A percentile compares a stretch with the other conserved stretches of the same genome.
phyloP scores from a whole-genome alignment of 2,329 filamentous ascomycete genomes.

The Byssochlamys sp. region DNA sequence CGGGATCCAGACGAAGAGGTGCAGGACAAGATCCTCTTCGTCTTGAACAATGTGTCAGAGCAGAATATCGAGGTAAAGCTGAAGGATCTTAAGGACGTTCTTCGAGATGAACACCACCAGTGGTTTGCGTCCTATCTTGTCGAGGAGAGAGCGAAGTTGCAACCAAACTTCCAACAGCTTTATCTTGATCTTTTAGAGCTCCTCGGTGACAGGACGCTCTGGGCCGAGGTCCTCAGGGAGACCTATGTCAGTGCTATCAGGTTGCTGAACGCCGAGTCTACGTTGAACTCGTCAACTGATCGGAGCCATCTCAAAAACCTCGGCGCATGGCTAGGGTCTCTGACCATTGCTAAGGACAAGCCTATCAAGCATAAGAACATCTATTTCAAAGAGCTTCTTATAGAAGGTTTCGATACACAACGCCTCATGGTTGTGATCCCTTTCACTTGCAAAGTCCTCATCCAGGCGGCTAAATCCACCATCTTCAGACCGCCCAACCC shows the following conservation, averaged over 20 bases:
- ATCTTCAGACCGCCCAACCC: constrained; percentile 93
- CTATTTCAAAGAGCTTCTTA: constrained; percentile 87
- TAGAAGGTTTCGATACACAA: constrained; percentile 89
- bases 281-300: constrained; percentile 73
- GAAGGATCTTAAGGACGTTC: constrained; percentile 64
- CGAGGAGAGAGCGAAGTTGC: constrained; percentile 90
- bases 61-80: constrained; percentile 78
- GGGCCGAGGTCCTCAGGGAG: constrained; percentile 82
- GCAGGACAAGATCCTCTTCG: constrained; percentile 89
- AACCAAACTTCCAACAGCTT: constrained; percentile 89
- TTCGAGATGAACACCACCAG: constrained; percentile 75
- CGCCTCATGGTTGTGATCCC: constrained; percentile 85
- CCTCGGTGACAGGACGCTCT: constrained; percentile 68
- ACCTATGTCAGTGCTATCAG: constrained; percentile 79
- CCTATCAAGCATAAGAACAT: constrained; percentile 95
- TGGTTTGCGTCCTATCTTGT: constrained; percentile 96
- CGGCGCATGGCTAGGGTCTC: constrained; percentile 80
- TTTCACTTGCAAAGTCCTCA: constrained; percentile 91
- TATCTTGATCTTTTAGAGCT: constrained; percentile 82
- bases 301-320: constrained; percentile 85
- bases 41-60: constrained; percentile 91
- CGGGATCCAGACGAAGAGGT: constrained; percentile 76
- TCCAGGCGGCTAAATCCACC: constrained; percentile 72
- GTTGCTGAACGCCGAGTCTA: constrained; percentile 82
- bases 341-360: constrained; percentile 87